phyloP scores from a whole-genome alignment of 2,329 filamentous ascomycete species.

The Aspergillus awamori region DNA sequence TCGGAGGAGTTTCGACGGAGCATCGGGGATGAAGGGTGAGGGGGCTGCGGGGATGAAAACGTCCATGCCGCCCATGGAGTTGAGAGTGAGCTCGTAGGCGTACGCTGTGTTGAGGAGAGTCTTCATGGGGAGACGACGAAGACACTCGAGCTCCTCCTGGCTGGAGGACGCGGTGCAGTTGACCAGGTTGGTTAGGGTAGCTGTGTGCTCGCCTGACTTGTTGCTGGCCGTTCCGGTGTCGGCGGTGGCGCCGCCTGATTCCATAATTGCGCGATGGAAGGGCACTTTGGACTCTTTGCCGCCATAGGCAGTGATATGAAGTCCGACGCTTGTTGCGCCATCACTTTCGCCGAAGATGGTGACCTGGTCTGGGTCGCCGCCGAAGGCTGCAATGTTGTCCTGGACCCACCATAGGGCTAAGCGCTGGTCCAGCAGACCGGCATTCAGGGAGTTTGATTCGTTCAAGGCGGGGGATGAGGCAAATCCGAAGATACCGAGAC shows the following conservation, averaged over 20 bases:
- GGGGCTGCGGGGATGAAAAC: neutral
- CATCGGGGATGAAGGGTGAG: neutral
- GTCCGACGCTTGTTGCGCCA: neutral
- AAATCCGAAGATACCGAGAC: neutral
- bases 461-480: neutral
- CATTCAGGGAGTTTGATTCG: neutral
- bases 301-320: neutral
- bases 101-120: neutral
- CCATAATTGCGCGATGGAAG: neutral
- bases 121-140: neutral
- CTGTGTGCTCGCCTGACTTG: neutral
- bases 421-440: neutral
- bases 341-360: slow-evolving; percentile 10
- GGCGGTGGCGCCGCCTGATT: neutral
- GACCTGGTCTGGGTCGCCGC: slow-evolving; percentile 1
- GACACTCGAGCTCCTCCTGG: neutral
- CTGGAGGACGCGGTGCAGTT: neutral
- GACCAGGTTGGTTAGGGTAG: neutral
- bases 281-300: neutral
- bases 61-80: neutral
- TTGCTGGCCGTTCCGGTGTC: neutral
- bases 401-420: neutral
- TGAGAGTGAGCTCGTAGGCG: neutral
- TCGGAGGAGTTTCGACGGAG: neutral
- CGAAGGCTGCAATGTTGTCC: slow-evolving; percentile 4